Percentiles rank a stretch among this genome's conserved stretches.
These are phyloP conservation scores for Murraya koenigii DNA, from an alignment of 345 rosid species.

Conservation along the genomic window DNA sequence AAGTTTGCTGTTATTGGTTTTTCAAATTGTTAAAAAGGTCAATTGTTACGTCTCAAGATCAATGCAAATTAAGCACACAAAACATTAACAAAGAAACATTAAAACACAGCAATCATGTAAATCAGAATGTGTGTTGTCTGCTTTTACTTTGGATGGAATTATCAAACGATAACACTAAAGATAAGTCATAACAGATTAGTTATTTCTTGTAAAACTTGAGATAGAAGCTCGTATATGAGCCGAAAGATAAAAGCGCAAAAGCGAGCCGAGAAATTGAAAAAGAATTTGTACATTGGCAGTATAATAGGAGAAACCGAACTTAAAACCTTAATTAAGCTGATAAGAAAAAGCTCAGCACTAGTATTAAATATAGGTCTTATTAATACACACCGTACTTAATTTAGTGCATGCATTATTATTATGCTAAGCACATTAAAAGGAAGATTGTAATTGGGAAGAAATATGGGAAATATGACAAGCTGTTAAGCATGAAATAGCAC, in stretches of 20 bases:
- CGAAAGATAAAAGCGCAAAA: too few relatives aligned
- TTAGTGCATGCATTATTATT: background rate
- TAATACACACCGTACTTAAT: background rate
- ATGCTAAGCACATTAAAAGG: background rate
- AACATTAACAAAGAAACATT: background rate
- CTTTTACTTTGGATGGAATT: background rate
- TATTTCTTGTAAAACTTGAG: too few relatives aligned
- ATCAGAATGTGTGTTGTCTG: background rate
- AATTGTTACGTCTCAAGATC: background rate
- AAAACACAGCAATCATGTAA: background rate
- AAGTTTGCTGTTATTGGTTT: background rate
- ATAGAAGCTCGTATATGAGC: too few relatives aligned
- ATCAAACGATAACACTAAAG: too few relatives aligned
- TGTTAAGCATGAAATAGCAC: background rate
- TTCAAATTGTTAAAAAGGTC: background rate
- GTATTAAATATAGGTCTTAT: too few relatives aligned
- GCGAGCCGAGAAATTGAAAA: too few relatives aligned
- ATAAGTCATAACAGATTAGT: too few relatives aligned
- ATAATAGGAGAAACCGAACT: too few relatives aligned
- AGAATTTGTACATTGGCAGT: fast-evolving
- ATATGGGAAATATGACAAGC: background rate
- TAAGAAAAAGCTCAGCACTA: background rate
- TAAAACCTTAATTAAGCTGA: background rate
- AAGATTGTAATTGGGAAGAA: background rate
- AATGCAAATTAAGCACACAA: too few relatives aligned